phyloP scores from a whole-genome alignment of 2,329 filamentous ascomycete species.

The Sphaceloma murrayae region DNA sequence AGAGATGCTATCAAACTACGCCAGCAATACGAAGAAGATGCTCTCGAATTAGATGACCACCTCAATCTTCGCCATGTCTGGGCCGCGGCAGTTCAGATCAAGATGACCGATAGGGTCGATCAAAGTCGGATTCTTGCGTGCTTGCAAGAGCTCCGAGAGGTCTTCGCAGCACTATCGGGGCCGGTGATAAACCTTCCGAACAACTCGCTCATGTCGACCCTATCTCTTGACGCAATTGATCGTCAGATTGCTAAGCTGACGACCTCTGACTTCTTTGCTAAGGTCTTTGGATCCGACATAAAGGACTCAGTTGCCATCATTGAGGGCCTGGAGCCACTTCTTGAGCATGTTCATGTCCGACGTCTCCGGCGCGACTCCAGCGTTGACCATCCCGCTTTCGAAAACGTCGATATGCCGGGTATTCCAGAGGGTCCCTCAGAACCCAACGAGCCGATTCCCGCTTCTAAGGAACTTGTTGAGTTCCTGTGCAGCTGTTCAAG shows the following conservation, averaged over 20 bases:
- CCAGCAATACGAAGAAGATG: constrained; percentile 27
- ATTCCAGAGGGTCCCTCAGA: background rate
- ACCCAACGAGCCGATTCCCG: constrained; percentile 3
- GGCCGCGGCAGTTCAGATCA: constrained; percentile 55
- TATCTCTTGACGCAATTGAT: constrained; percentile 75
- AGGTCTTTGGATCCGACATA: constrained; percentile 74
- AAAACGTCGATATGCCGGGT: background rate
- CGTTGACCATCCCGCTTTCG: no score
- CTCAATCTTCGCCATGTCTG: constrained; percentile 55
- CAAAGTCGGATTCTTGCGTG: constrained; percentile 53
- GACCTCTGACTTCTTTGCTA: constrained; percentile 92
- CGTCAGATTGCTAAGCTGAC: constrained; percentile 85
- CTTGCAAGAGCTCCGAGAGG: constrained; percentile 51
- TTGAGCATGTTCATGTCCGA: constrained; percentile 53
- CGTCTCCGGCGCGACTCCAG: background rate
- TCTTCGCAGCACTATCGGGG: constrained; percentile 42
- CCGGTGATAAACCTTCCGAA: constrained; percentile 59
- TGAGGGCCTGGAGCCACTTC: constrained; percentile 81
- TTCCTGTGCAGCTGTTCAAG: constrained; percentile 76
- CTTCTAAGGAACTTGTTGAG: constrained; percentile 65
- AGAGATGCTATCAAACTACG: constrained; percentile 43
- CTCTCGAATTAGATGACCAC: constrained; percentile 26
- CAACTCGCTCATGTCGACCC: constrained; percentile 77
- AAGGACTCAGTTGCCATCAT: constrained; percentile 77
- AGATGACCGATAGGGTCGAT: constrained; percentile 44